phyloP scores from a whole-genome alignment of 257 asterid genomes.

The Nicotiana undulata region DNA sequence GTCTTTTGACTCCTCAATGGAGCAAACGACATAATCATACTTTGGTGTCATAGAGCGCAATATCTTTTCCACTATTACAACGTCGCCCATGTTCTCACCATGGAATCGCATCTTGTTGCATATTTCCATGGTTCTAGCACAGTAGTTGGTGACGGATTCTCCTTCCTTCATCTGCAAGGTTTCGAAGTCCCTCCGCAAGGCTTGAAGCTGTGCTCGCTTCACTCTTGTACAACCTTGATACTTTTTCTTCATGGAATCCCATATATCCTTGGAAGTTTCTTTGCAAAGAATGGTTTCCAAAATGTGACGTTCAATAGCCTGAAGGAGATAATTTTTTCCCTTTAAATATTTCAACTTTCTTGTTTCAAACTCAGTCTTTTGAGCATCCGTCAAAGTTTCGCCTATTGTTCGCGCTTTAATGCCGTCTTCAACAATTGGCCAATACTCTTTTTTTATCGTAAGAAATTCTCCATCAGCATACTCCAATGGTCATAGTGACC shows the following conservation, averaged over 20 bases:
- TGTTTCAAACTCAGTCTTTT: background rate
- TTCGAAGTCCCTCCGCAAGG: background rate
- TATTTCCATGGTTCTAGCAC: background rate
- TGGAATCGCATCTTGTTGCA: background rate
- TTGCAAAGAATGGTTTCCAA: background rate
- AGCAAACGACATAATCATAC: background rate
- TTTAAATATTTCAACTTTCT: background rate
- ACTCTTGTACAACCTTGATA: background rate
- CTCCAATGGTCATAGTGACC: background rate
- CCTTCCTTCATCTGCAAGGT: background rate
- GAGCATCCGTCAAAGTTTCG: background rate
- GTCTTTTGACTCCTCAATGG: background rate
- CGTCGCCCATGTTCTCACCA: background rate
- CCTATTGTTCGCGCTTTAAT: background rate
- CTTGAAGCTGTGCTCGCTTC: background rate
- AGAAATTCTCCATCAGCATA: background rate
- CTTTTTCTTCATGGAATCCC: background rate
- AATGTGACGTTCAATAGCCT: background rate
- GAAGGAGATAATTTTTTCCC: background rate
- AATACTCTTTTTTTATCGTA: background rate
- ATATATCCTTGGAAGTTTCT: background rate
- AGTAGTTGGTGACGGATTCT: background rate
- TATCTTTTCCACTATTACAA: background rate
- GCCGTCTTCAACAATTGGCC: background rate
- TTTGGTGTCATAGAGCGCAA: background rate